These are phyloP conservation scores for Penicillium polonicum DNA, from an alignment of 2,329 filamentous ascomycete species.

Conservation along the genomic window DNA sequence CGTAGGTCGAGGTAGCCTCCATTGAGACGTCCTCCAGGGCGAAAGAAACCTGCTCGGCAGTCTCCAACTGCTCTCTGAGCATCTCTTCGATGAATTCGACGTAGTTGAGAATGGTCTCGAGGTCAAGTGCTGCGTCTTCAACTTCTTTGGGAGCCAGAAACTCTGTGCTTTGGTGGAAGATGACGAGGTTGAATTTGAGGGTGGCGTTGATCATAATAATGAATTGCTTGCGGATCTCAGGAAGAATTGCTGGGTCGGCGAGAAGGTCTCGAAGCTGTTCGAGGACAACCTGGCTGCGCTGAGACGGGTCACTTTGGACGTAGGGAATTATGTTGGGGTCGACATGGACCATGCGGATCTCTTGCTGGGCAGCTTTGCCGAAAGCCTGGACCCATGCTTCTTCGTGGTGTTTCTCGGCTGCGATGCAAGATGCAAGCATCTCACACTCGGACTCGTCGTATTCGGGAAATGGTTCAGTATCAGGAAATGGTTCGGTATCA, in stretches of 20 bases:
- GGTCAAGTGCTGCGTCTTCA: conserved; percentile 9
- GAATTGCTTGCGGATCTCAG: conserved; percentile 18
- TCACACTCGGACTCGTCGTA: conserved; percentile 20
- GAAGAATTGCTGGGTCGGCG: conserved; percentile 12
- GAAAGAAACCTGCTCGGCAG: conserved; percentile 6
- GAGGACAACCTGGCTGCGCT: conserved; percentile 8
- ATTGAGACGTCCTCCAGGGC: conserved; percentile 12
- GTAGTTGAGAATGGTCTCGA: conserved; percentile 11
- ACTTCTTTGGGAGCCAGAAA: conserved; percentile 15
- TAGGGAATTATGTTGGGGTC: conserved; percentile 13
- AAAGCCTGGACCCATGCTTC: conserved; percentile 26
- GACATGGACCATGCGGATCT: conserved; percentile 17
- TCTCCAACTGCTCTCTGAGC: conserved; percentile 13
- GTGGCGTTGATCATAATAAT: conserved; percentile 22
- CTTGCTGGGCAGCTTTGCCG: conserved; percentile 23
- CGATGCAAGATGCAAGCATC: conserved; percentile 8
- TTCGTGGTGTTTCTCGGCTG: conserved; percentile 16
- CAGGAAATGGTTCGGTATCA: conserved; percentile 29
- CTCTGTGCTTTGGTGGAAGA: conserved; percentile 21
- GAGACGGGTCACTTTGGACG: background rate
- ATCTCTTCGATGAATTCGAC: conserved; percentile 10
- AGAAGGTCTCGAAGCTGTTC: conserved; percentile 20
- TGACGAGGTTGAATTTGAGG: conserved; percentile 22
- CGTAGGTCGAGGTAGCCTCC: background rate
- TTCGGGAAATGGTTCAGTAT: conserved; percentile 30